Conservation (phyloP, 805 yeast species). For the Torulaspora delbrueckii region DNA sequence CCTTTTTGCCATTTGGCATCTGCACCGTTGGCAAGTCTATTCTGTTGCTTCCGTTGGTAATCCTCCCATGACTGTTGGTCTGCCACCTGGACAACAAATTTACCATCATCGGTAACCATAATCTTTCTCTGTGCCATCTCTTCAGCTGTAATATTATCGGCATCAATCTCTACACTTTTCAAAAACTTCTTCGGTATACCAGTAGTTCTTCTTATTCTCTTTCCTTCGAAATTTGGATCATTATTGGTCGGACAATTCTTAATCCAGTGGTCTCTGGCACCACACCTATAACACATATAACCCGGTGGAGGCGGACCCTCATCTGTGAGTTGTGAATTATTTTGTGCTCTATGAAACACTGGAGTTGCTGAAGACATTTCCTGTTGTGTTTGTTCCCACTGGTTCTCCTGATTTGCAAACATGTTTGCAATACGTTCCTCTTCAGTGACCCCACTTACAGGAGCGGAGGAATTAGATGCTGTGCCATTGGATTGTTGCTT, state of each 20-base stretch:
- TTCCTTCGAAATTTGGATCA: constrained; percentile 92
- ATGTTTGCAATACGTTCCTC: constrained; percentile 84
- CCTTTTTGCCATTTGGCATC: constrained; percentile 46
- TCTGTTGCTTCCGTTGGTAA: constrained; percentile 61
- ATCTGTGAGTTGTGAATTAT: constrained; percentile 25
- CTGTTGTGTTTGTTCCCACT: constrained; percentile 93
- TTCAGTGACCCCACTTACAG: constrained; percentile 54
- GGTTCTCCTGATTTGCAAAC: constrained; percentile 90
- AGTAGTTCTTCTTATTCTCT: constrained; percentile 83
- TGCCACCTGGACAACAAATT: constrained; percentile 93
- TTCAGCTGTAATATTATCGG: constrained; percentile 55
- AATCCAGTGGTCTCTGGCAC: constrained; percentile 93
- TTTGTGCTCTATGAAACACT: constrained; percentile 46
- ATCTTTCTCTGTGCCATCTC: constrained; percentile 53
- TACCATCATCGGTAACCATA: constrained; percentile 91
- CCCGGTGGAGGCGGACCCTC: constrained; percentile 89
- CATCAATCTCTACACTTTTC: constrained; percentile 61
- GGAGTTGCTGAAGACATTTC: constrained; percentile 82
- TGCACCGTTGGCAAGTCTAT: constrained; percentile 35
- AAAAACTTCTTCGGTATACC: constrained; percentile 96
- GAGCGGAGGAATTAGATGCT: constrained; percentile 16
- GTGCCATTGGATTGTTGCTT: constrained; percentile 18
- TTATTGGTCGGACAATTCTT: constrained; percentile 90
- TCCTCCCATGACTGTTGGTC: constrained; percentile 87
- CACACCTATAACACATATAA: constrained; percentile 94